Base-by-base conservation (phyloP, 1,139 yeast species). In the Magnusiomyces tetraspermus region DNA sequence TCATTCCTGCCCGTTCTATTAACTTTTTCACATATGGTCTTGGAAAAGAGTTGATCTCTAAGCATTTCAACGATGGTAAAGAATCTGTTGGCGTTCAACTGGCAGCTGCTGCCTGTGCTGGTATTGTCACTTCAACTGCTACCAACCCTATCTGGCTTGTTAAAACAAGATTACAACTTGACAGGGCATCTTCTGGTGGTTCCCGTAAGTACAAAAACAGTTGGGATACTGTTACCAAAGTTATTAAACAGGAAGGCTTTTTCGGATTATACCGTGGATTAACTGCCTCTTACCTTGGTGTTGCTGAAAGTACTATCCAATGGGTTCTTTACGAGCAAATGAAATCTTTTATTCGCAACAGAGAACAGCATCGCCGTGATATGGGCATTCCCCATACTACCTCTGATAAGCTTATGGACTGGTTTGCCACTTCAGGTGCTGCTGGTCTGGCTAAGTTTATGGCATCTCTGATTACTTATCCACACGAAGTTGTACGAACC, bases 91-190 rank as follows among this genome's bases (percentile, higher is more conserved):
- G 89, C 81, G 81, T 92, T 38, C 98, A 94, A 69, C 73, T 94
- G 53, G 67, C 82, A 31, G 80, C 97, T 0, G 98, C 97, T n/a
- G 82, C 92, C 1, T 78, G 78, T 61, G 99, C 99, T 0, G 98
- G 99, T 2, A 75, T 92, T 65, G 94, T 85, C 22, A 94, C 98
- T 0, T 85, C 97, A 2, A 92, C 98, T 0, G 96, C 94, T n/a
- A 94, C 99, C 0, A 94, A 94, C 66, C 99, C 99, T n/a, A 94
- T 94, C 53, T 94, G 99, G 99, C 74, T 94, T 59, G 84, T 94
- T 55, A 94, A 94, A 68, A 94, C 99, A 0, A 77, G 99, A 63
- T 76, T 94, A 49, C 99, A 94, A 65, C 76, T 94, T 54, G 98
- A 92, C 67, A 85, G 83, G 65, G 61, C 67, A 5, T 49, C 61